These are phyloP conservation scores for Sisymbrium altissimum DNA, from an alignment of 345 rosid genomes.

Conservation along the genomic window DNA sequence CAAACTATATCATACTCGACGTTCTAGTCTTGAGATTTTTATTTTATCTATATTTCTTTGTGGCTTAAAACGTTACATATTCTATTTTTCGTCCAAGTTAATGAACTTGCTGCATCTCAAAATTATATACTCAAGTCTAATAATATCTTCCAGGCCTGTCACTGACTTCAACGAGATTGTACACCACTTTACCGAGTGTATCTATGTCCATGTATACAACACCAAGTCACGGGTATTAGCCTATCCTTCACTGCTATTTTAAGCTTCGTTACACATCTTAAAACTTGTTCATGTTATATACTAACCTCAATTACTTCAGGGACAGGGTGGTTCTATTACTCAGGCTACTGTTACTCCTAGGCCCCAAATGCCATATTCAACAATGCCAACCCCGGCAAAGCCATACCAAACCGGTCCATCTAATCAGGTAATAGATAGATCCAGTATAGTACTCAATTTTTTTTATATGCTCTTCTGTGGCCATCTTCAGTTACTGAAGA, in stretches of 20 bases:
- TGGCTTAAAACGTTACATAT: neutral
- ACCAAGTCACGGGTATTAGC: slow-evolving; percentile 66
- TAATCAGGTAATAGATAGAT: slow-evolving; percentile 50
- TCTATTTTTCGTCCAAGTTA: neutral
- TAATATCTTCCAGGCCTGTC: slow-evolving; percentile 64
- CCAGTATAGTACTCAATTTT: neutral
- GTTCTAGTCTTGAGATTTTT: neutral
- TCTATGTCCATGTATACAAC: slow-evolving; percentile 79
- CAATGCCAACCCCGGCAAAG: slow-evolving; percentile 40
- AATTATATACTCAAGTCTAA: neutral
- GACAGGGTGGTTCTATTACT: slow-evolving; percentile 42
- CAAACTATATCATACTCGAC: neutral
- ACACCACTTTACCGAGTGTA: slow-evolving; percentile 81
- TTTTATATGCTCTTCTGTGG: neutral
- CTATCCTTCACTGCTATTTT: neutral
- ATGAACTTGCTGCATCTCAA: neutral
- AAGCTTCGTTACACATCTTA: neutral
- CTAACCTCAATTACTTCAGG: slow-evolving; percentile 35
- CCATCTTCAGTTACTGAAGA: neutral
- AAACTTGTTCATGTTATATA: slow-evolving; percentile 7
- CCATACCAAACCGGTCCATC: slow-evolving; percentile 46
- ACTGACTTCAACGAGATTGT: slow-evolving; percentile 82
- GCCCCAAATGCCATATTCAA: slow-evolving; percentile 55
- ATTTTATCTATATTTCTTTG: neutral
- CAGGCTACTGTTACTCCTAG: slow-evolving; percentile 35